Conservation (phyloP, 2,329 filamentous ascomycete species). For the Emydomyces testavorans region DNA sequence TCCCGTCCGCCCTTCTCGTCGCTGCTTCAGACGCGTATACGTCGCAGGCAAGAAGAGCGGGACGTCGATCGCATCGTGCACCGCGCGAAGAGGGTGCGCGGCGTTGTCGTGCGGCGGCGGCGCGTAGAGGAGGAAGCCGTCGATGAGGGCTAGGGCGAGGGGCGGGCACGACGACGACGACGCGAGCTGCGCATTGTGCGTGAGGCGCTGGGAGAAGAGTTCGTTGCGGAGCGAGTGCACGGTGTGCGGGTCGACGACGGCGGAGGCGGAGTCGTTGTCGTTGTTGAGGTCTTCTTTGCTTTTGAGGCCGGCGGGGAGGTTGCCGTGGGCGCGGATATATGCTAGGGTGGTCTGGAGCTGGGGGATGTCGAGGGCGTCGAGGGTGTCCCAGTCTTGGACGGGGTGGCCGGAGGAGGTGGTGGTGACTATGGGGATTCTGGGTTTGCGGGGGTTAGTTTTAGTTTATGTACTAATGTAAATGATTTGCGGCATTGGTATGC, state of each 20-base stretch:
- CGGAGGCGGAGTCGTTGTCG: constrained; percentile 35
- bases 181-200: too few species aligned
- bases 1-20: constrained; percentile 34
- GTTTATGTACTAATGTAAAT: not conserved
- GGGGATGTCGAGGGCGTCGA: constrained; percentile 61
- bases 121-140: constrained; percentile 79
- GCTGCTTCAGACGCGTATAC: constrained; percentile 38
- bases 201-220: constrained; percentile 21
- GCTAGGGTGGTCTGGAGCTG: constrained; percentile 55
- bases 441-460: not conserved
- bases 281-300: constrained; percentile 51
- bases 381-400: constrained; percentile 84
- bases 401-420: constrained; percentile 44
- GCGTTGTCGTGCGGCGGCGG: constrained; percentile 28
- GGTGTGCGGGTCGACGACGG: constrained; percentile 25
- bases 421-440: constrained; percentile 35
- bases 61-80: constrained; percentile 48
- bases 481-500: not conserved
- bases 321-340: constrained; percentile 58
- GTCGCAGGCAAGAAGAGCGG: constrained; percentile 66
- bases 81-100: constrained; percentile 21
- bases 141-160: constrained; percentile 56
- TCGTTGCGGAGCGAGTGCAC: constrained; percentile 18
- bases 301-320: constrained; percentile 37
- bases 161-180: too few species aligned